Conservation (phyloP, 106 monocot genomes). For the Triglochin maritima region DNA sequence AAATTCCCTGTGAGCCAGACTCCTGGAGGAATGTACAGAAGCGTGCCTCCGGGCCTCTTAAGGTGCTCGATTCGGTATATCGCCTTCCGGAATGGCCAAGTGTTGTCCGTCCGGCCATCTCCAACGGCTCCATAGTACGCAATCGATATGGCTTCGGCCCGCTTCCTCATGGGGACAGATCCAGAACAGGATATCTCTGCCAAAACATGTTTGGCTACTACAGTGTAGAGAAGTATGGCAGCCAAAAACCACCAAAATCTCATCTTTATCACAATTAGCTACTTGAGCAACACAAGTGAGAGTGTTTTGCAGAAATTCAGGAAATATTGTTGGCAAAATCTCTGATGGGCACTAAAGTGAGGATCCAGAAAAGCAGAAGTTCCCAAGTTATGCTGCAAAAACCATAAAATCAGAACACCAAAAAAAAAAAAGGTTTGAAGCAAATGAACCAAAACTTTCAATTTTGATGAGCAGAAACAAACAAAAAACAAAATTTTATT, state of each 20-base stretch:
- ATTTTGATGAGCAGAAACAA: neutral
- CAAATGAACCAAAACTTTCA: neutral
- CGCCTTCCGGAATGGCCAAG: conserved; percentile 58
- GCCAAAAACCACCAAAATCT: neutral
- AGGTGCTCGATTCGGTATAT: conserved; percentile 58
- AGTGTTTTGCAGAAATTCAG: too few relatives aligned
- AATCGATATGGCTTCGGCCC: conserved; percentile 50
- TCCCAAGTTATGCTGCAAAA: neutral
- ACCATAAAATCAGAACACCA: neutral
- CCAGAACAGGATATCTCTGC: conserved; percentile 36
- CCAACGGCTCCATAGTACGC: conserved; percentile 50
- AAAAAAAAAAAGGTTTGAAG: neutral
- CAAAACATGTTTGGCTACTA: neutral
- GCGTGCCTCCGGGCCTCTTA: conserved; percentile 41
- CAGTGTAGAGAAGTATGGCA: neutral
- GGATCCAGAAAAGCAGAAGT: neutral
- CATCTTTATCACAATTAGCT: neutral
- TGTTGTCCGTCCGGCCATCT: conserved; percentile 53
- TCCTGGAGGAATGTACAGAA: conserved; percentile 56
- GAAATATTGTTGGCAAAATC: neutral
- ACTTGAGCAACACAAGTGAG: neutral
- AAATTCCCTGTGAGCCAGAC: conserved; percentile 86
- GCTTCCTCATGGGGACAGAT: conserved; percentile 36
- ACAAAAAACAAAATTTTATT: too few relatives aligned
- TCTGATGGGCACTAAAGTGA: neutral